Percentiles rank a stretch among this genome's conserved stretches.
Evolutionary conservation across 257 asterid species (phyloP).

Genomic region (Nicotiana sylvestris): DNA sequence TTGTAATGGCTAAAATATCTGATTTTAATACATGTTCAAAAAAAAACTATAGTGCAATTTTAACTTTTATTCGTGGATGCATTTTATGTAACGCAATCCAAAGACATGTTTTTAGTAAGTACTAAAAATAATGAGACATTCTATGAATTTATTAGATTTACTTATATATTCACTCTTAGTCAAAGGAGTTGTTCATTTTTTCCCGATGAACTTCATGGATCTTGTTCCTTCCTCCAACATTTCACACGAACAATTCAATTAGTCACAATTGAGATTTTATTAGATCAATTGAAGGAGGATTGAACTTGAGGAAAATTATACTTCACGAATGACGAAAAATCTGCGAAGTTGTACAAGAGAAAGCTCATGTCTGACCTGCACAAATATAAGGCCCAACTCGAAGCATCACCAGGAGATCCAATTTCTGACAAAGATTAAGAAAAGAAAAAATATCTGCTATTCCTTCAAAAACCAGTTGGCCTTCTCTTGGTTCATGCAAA

Average conservation of each 20-base stretch:
- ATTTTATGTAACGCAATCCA: too few species aligned
- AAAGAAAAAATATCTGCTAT: constrained; percentile 75
- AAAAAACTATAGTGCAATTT: too few species aligned
- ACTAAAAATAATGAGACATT: not conserved
- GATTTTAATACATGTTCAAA: too few species aligned
- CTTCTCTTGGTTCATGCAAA: constrained; percentile 80
- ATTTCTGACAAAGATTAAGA: constrained; percentile 71
- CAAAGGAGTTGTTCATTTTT: not conserved
- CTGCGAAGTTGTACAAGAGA: not conserved
- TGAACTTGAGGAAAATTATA: not conserved
- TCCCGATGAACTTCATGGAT: not conserved
- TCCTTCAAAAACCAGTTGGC: constrained; percentile 66
- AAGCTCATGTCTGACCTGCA: constrained; percentile 59
- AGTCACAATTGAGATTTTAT: not conserved
- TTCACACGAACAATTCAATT: constrained; percentile 4
- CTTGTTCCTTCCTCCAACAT: not conserved
- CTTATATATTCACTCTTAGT: not conserved
- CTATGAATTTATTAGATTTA: not conserved
- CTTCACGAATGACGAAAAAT: not conserved
- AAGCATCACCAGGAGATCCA: constrained; percentile 86
- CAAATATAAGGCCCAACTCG: constrained; percentile 96
- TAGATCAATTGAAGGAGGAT: not conserved
- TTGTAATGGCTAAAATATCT: too few species aligned
- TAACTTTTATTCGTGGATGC: too few species aligned
- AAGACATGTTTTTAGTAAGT: too few species aligned